Evolutionary conservation across 179 eudicot species (phyloP).

Genomic region (Pouteria campechiana): DNA sequence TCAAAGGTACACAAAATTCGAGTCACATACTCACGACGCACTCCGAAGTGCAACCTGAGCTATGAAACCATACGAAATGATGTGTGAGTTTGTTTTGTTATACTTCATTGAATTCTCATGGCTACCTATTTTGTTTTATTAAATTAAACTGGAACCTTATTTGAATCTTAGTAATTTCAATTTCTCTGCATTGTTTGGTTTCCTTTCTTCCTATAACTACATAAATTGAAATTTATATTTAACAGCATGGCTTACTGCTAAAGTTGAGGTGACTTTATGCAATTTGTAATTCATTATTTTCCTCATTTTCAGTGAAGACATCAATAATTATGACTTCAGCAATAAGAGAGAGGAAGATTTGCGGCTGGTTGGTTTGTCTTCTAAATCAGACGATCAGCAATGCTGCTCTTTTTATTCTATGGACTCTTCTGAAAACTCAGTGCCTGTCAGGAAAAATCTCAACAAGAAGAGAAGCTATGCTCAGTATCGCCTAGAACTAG

Average conservation of each 20-base stretch:
- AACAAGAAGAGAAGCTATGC: constrained; percentile 84
- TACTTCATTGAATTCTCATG: not conserved
- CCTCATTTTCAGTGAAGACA: not conserved
- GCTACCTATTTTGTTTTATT: too few species aligned
- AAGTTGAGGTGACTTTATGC: not conserved
- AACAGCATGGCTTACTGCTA: too few species aligned
- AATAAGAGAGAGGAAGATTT: not conserved
- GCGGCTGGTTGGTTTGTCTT: not conserved
- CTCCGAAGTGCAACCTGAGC: too few species aligned
- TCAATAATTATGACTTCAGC: not conserved
- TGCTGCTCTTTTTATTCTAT: not conserved
- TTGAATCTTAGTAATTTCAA: too few species aligned
- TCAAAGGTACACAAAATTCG: not conserved
- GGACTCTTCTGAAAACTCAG: constrained; percentile 2
- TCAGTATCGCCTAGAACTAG: constrained; percentile 76
- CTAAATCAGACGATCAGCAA: too few species aligned
- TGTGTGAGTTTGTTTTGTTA: not conserved
- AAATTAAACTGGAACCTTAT: too few species aligned
- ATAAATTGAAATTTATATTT: too few species aligned
- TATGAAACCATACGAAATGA: too few species aligned
- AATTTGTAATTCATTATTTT: not conserved
- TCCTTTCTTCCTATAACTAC: too few species aligned
- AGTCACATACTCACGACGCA: not conserved
- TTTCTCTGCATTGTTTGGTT: too few species aligned
- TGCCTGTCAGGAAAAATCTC: constrained; percentile 32